These are phyloP conservation scores for Polyplosphaeria fusca DNA, from an alignment of 495 filamentous ascomycete species.

Conservation along the genomic window DNA sequence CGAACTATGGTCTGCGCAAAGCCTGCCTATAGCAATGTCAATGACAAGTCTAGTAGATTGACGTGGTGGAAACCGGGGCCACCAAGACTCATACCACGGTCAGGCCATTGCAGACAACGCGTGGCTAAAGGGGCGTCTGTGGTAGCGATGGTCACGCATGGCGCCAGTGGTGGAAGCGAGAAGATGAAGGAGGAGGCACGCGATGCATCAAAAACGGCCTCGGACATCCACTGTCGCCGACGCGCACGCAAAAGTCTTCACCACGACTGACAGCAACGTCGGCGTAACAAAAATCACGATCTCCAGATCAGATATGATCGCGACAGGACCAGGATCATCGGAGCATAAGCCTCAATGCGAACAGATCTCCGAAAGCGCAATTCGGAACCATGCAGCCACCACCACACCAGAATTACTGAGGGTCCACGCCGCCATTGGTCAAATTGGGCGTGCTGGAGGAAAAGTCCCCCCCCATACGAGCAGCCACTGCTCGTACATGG, in stretches of 20 bases:
- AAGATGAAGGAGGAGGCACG: background rate
- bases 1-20: conserved; percentile 1
- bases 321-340: background rate
- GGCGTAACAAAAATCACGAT: conserved; percentile 1
- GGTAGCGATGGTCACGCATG: background rate
- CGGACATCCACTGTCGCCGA: too few species aligned
- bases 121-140: background rate
- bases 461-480: conserved; percentile 10
- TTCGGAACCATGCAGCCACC: conserved; percentile 3
- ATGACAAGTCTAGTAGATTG: background rate
- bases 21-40: conserved; percentile 19
- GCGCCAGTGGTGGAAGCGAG: too few species aligned
- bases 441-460: conserved; percentile 3
- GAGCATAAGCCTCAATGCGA: conserved; percentile 11
- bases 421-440: conserved; percentile 8
- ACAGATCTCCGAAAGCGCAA: conserved; percentile 2
- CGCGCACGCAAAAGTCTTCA: too few species aligned
- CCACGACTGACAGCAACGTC: background rate
- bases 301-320: conserved; percentile 18
- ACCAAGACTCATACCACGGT: background rate
- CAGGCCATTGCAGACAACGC: background rate
- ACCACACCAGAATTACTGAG: conserved; percentile 13
- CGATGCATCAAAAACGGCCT: background rate
- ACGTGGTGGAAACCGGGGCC: background rate
- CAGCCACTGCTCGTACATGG: conserved; percentile 7